Evolutionary conservation across 2,329 filamentous ascomycete genomes (phyloP), one percentile per base, ranked within the genome.

Genomic region (Pyrenochaeta sp.): DNA sequence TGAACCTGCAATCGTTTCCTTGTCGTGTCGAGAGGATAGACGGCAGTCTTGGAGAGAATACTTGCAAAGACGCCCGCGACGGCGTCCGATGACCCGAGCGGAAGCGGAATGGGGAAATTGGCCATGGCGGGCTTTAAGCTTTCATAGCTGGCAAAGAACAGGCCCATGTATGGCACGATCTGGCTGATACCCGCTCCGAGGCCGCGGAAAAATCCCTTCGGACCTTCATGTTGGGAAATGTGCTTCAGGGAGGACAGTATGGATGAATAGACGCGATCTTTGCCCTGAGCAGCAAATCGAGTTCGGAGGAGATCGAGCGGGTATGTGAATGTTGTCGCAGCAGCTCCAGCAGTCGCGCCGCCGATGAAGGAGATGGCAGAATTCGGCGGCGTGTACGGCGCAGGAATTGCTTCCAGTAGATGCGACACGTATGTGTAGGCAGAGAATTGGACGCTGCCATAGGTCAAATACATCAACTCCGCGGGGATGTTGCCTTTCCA

Each of bases 401-500:
- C 51, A 9, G 76, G 69, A 8, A 82, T 69, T 36, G 76, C 37
- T 55, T 84, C 81, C 7, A 96, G 80, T 17, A 85, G 74, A 53
- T 89, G 74, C 2, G 88, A 89, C 17, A 84, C 81, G 37, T 84
- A 84, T 44, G 90, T 87, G 76, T 99, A 99, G 19, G 89, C 80
- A 20, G 89, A 87, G 78, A 99, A 99, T 73, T 99, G 94, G 22
- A 89, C 78, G 51, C 88, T 88, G 52, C 90, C 87, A 74, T 97
- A 99, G 71, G 85, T 87, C 55, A 99, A 81, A 75, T 99, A 99
- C 75, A 99, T 85, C 52, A 94, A 75, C 79, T 97, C 94, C 37
- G 94, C 94, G 26, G 94, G 92, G 46, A 99, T 85, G 69, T 99
- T 99, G 68, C 94, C 94, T 78, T 97, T 97, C 94, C 94, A 99